These are phyloP conservation scores for Oryza glumipatula DNA, from an alignment of 176 grass and related monocot species.

Conservation along the genomic window DNA sequence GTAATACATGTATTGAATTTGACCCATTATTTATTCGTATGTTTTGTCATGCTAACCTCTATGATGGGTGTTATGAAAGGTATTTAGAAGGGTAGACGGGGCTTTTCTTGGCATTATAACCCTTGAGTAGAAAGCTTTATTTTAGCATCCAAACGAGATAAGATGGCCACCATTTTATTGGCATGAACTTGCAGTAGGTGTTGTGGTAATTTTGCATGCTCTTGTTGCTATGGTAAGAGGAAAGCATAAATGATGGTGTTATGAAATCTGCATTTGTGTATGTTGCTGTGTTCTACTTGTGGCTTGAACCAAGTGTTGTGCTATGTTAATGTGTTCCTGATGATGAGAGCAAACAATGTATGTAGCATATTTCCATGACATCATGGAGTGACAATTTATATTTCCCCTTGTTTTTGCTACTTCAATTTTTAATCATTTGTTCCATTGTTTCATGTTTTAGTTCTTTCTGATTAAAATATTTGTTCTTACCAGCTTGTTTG, in stretches of 20 bases:
- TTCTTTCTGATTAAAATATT: neutral
- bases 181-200: neutral
- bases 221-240: neutral
- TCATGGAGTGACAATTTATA: constrained; percentile 1
- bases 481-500: constrained; percentile 16
- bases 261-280: neutral
- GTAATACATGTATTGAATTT: constrained; percentile 19
- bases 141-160: constrained; percentile 9
- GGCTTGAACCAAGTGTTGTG: neutral
- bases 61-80: neutral
- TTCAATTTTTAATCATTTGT: constrained; percentile 11
- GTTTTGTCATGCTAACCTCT: constrained; percentile 14
- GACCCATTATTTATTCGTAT: neutral
- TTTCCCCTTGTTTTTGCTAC: neutral
- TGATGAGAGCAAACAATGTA: neutral
- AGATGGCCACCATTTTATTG: constrained; percentile 2
- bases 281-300: neutral
- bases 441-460: constrained; percentile 21
- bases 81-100: neutral
- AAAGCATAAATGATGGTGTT: neutral
- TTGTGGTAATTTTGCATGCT: neutral
- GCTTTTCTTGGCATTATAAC: constrained; percentile 5
- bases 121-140: neutral
- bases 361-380: constrained; percentile 18
- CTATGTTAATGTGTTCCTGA: neutral